phyloP scores from a whole-genome alignment of 2,329 filamentous ascomycete genomes.

The Colletotrichum sp. region DNA sequence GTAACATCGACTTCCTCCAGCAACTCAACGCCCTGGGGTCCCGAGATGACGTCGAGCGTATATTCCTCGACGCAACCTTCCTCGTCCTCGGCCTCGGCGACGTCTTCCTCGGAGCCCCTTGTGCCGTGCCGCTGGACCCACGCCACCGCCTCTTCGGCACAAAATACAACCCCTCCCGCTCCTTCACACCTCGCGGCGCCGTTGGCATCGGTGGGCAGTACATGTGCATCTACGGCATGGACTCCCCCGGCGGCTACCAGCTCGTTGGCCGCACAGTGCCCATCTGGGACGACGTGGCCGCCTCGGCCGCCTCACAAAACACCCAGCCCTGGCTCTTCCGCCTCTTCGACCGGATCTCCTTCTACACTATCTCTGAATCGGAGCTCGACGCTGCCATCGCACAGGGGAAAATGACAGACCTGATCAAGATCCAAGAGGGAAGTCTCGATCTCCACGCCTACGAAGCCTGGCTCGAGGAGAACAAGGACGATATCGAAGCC shows the following conservation, averaged over 20 bases:
- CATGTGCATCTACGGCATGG: slow-evolving; percentile 42
- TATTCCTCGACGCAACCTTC: slow-evolving; percentile 35
- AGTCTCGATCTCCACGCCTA: slow-evolving; percentile 33
- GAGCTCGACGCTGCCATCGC: slow-evolving; percentile 27
- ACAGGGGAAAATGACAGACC: slow-evolving; percentile 21
- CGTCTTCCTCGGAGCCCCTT: slow-evolving; percentile 42
- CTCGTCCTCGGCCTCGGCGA: slow-evolving; percentile 42
- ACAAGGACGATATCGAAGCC: slow-evolving; percentile 28
- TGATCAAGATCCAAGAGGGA: slow-evolving; percentile 29
- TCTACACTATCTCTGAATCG: slow-evolving; percentile 31
- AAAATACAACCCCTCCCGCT: slow-evolving; percentile 41
- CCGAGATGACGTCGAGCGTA: slow-evolving; percentile 24
- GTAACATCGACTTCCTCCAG: slow-evolving; percentile 60
- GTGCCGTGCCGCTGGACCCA: slow-evolving; percentile 37
- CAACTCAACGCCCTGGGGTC: slow-evolving; percentile 33
- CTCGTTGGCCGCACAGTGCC: slow-evolving; percentile 37
- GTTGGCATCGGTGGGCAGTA: slow-evolving; percentile 41
- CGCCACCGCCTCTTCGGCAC: slow-evolving; percentile 38
- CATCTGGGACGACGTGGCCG: slow-evolving; percentile 32
- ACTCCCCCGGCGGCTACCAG: slow-evolving; percentile 41
- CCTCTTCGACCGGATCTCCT: slow-evolving; percentile 36
- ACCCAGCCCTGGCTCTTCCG: slow-evolving; percentile 32
- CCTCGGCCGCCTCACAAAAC: neutral
- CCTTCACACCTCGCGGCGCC: slow-evolving; percentile 36
- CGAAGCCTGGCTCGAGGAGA: slow-evolving; percentile 32